Percentiles rank a stretch among this genome's conserved stretches.
phyloP scores from a whole-genome alignment of 2,329 filamentous ascomycete species.

The Fusarium poae region DNA sequence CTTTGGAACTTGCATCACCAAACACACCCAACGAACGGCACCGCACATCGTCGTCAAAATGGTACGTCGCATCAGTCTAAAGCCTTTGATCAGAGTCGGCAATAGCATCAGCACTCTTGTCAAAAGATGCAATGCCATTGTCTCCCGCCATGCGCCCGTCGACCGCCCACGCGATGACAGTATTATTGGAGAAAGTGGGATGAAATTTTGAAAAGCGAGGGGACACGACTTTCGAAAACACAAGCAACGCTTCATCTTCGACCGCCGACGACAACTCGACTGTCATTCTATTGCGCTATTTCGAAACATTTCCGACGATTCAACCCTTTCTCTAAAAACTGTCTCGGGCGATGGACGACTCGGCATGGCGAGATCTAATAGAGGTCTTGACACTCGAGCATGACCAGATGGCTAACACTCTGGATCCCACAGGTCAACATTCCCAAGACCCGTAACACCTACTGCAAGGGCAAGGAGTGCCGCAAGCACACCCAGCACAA shows the following conservation, averaged over 20 bases:
- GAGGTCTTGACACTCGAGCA: slow-evolving; percentile 25
- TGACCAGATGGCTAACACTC: slow-evolving; percentile 50
- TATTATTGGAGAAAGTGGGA: slow-evolving; percentile 47
- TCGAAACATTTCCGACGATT: slow-evolving; percentile 11
- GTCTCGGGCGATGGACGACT: slow-evolving; percentile 36
- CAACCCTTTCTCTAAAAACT: slow-evolving; percentile 34
- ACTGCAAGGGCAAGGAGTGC: slow-evolving; percentile 97
- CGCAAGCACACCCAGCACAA: slow-evolving; percentile 91
- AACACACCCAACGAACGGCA: slow-evolving; percentile 58
- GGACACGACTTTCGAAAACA: slow-evolving; percentile 39
- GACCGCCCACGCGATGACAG: slow-evolving; percentile 52
- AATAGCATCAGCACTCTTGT: slow-evolving; percentile 20
- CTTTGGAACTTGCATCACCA: slow-evolving; percentile 58
- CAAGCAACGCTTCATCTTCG: slow-evolving; percentile 28
- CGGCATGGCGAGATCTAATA: slow-evolving; percentile 22
- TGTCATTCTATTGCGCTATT: slow-evolving; percentile 2
- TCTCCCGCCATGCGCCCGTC: slow-evolving; percentile 43
- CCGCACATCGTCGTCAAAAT: slow-evolving; percentile 64
- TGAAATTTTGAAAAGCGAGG: slow-evolving; percentile 44
- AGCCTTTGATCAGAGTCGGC: slow-evolving; percentile 24
- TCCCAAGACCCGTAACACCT: slow-evolving; percentile 97
- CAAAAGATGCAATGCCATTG: slow-evolving; percentile 15
- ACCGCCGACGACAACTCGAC: slow-evolving; percentile 32
- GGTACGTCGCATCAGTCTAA: slow-evolving; percentile 55
- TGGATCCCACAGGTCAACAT: slow-evolving; percentile 83